Evolutionary conservation across 352 stramenopile genomes (phyloP).

Genomic region (Phytophthora pini): DNA sequence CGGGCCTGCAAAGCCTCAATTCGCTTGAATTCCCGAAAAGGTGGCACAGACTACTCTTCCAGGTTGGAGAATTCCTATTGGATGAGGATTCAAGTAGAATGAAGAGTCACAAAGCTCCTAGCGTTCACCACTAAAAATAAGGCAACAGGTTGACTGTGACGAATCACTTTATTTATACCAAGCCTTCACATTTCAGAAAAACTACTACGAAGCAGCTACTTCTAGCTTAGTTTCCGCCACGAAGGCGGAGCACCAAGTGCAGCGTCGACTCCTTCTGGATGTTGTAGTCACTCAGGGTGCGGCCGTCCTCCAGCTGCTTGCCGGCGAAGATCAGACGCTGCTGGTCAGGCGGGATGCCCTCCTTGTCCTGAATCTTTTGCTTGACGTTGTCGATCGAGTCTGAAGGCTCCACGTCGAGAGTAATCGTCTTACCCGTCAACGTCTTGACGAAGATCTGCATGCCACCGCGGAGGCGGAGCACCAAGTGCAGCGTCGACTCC

Average conservation of each 20-base stretch:
- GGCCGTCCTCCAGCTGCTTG: slow-evolving; percentile 92
- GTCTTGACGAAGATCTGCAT: slow-evolving; percentile 53
- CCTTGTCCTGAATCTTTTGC: slow-evolving; percentile 33
- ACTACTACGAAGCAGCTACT: not conserved
- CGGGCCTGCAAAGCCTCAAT: too few species aligned
- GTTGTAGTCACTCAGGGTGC: slow-evolving; percentile 34
- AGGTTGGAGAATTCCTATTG: too few species aligned
- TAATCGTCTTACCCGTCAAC: slow-evolving; percentile 33
- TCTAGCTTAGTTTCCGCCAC: slow-evolving; percentile 14
- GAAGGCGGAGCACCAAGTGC: slow-evolving; percentile 27
- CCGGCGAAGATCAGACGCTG: slow-evolving; percentile 96
- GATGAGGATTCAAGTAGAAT: too few species aligned
- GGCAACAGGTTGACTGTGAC: not conserved
- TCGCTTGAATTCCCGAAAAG: too few species aligned
- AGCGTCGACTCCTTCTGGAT: slow-evolving; percentile 36
- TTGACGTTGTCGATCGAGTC: slow-evolving; percentile 35
- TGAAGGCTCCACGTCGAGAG: slow-evolving; percentile 28
- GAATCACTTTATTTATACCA: slow-evolving; percentile 14
- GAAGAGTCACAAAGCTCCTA: too few species aligned
- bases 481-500: slow-evolving; percentile 30
- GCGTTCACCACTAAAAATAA: not conserved
- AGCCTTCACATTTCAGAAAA: not conserved
- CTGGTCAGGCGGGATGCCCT: slow-evolving; percentile 95
- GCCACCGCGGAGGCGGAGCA: slow-evolving; percentile 27
- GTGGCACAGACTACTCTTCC: too few species aligned